A percentile compares a stretch with the other conserved stretches of the same genome.
phyloP scores from a whole-genome alignment of 352 stramenopile species.

The Hyaloperonospora arabidopsidis region DNA sequence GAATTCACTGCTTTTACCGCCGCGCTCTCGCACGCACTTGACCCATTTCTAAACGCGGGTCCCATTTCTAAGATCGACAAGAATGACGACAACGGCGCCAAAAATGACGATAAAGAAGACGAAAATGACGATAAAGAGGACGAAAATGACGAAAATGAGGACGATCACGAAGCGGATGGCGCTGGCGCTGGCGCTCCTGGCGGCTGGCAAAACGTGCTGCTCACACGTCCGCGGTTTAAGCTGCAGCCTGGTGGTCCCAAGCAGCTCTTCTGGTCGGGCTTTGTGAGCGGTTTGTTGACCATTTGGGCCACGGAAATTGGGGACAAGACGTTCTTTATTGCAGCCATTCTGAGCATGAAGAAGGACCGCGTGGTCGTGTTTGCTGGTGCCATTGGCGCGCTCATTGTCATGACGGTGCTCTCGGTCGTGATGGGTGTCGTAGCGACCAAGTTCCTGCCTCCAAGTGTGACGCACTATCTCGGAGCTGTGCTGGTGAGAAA shows the following conservation, averaged over 20 bases:
- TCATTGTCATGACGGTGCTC: slow-evolving; percentile 97
- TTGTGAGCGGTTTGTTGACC: slow-evolving; percentile 86
- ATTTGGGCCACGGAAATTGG: slow-evolving; percentile 98
- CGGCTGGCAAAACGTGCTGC: too few species aligned
- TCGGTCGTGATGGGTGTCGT: slow-evolving; percentile 95
- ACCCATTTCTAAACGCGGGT: too few species aligned
- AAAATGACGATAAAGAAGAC: too few species aligned
- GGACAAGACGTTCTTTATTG: slow-evolving; percentile 99
- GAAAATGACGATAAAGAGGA: too few species aligned
- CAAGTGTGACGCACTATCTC: slow-evolving; percentile 93
- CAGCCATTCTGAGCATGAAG: slow-evolving; percentile 95
- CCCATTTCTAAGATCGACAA: too few species aligned
- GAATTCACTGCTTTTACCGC: too few species aligned
- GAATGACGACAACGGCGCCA: too few species aligned
- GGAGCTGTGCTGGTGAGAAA: slow-evolving; percentile 75
- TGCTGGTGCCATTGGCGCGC: slow-evolving; percentile 89
- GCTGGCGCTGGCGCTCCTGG: too few species aligned
- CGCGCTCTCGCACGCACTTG: too few species aligned
- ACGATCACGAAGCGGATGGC: too few species aligned
- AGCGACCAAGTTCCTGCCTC: slow-evolving; percentile 91
- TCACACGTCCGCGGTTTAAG: too few species aligned
- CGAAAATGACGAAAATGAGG: too few species aligned
- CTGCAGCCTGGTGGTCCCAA: slow-evolving; percentile 7
- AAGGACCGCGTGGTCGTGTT: slow-evolving; percentile 93
- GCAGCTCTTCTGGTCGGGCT: slow-evolving; percentile 84